Conservation (phyloP, 1,139 yeast genomes). For the Zygosaccharomyces pseudobailii region DNA sequence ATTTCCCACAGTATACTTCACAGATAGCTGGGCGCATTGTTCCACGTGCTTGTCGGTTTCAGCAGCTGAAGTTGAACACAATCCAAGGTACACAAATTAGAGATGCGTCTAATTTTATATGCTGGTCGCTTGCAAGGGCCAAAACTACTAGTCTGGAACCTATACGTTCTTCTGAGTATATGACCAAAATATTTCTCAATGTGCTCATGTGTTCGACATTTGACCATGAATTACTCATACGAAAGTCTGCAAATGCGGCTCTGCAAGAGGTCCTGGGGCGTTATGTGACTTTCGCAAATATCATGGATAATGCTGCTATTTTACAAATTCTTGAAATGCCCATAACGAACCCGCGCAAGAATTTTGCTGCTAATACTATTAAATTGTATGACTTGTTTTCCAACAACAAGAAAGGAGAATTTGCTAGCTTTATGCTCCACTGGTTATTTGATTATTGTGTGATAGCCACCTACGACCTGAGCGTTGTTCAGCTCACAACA, state of each 20-base stretch:
- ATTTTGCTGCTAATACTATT: constrained; percentile 39
- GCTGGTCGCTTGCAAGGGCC: constrained; percentile 57
- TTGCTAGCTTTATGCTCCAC: constrained; percentile 17
- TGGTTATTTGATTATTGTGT: constrained; percentile 27
- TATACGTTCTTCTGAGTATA: constrained; percentile 19
- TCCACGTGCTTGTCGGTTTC: constrained; percentile 45
- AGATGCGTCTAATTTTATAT: constrained; percentile 78
- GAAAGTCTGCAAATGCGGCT: constrained; percentile 84
- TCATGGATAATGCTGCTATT: constrained; percentile 19
- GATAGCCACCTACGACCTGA: constrained; percentile 26
- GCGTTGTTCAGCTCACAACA: constrained; percentile 24
- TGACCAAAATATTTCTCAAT: constrained; percentile 37
- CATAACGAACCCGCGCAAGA: constrained; percentile 42
- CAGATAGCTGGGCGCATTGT: constrained; percentile 26
- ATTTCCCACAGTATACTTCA: constrained; percentile 11
- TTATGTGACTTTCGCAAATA: constrained; percentile 41
- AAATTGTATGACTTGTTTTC: constrained; percentile 24
- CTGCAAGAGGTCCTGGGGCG: constrained; percentile 82
- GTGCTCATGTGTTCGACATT: constrained; percentile 54
- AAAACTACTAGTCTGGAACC: constrained; percentile 27
- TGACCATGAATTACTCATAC: constrained; percentile 67
- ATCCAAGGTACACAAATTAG: constrained; percentile 65
- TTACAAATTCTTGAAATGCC: constrained; percentile 57
- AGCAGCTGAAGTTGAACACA: constrained; percentile 46
- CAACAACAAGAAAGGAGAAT: constrained; percentile 9